Percentiles rank a stretch among this genome's conserved stretches.
Conservation (phyloP, 768 basidiomycete genomes). For the Omphalotus guepiniiformis region DNA sequence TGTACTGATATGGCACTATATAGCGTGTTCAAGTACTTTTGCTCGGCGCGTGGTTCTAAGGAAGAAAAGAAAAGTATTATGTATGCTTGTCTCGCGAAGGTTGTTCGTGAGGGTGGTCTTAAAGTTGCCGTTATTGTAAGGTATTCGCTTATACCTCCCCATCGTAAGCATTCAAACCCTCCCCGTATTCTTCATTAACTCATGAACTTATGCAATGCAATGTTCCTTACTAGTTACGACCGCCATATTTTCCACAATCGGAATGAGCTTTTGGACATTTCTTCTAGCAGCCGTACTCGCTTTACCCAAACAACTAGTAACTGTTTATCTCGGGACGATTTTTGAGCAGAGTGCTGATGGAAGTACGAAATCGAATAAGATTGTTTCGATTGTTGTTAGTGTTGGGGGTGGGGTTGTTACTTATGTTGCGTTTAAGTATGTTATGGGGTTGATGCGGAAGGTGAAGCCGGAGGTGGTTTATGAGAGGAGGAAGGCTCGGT, state of each 20-base stretch:
- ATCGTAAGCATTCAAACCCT: too few relatives aligned
- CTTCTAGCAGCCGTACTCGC: conserved; percentile 33
- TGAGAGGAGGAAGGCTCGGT: conserved; percentile 17
- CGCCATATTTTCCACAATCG: conserved; percentile 37
- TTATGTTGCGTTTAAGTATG: conserved; percentile 33
- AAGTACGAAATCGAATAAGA: conserved; percentile 23
- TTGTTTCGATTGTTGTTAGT: conserved; percentile 29
- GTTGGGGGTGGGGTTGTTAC: conserved; percentile 34
- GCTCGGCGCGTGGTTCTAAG: conserved; percentile 30
- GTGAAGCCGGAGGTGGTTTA: conserved; percentile 16
- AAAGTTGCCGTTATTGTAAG: conserved; percentile 27
- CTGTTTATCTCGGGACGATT: conserved; percentile 39
- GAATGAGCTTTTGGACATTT: conserved; percentile 36
- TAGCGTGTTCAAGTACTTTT: conserved; percentile 35
- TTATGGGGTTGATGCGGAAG: conserved; percentile 30
- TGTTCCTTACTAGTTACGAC: conserved; percentile 25
- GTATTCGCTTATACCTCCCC: conserved; percentile 31
- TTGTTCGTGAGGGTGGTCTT: conserved; percentile 41
- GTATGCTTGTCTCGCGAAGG: conserved; percentile 37
- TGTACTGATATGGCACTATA: background rate
- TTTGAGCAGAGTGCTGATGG: conserved; percentile 3
- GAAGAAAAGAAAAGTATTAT: conserved; percentile 24
- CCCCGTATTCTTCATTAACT: background rate
- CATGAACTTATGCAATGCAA: background rate
- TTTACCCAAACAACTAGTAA: conserved; percentile 40